A percentile compares a stretch with the other conserved stretches of the same genome.
Evolutionary conservation across 1,284 basidiomycete species (phyloP).

Genomic region (Inonotus hispidus): DNA sequence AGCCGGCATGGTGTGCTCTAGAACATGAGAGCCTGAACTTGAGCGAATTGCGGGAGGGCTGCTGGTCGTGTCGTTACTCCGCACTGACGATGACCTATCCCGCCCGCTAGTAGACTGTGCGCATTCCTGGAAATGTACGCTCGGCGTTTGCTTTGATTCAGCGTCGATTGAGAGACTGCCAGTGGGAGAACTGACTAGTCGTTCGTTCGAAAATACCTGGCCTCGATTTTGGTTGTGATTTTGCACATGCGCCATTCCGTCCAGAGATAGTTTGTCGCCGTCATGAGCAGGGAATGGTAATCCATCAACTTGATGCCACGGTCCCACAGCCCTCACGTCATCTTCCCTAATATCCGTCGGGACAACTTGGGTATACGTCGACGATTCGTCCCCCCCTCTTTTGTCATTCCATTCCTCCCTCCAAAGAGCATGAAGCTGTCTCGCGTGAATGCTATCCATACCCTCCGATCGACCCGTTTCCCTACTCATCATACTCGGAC

Average conservation of each 20-base stretch:
- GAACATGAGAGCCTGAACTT: too few species aligned
- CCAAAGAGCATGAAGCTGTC: slow-evolving; percentile 14
- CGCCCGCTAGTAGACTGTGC: background rate
- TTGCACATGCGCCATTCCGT: background rate
- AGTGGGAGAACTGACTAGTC: slow-evolving; percentile 3
- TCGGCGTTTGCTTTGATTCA: slow-evolving; percentile 5
- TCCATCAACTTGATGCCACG: slow-evolving; percentile 2
- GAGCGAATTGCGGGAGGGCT: background rate
- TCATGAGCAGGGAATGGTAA: slow-evolving; percentile 1
- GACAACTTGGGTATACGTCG: background rate
- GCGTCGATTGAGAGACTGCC: background rate
- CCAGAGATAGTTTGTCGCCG: background rate
- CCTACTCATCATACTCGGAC: background rate
- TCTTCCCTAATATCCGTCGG: background rate
- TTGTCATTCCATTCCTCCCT: slow-evolving; percentile 12
- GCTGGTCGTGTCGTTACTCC: background rate
- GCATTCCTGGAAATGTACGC: slow-evolving; percentile 14
- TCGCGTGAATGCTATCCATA: slow-evolving; percentile 12
- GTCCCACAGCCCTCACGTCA: background rate
- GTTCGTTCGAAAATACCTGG: background rate
- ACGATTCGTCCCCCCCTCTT: background rate
- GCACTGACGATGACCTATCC: background rate
- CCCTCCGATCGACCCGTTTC: slow-evolving; percentile 1
- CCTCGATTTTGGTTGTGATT: background rate
- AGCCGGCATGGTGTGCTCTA: background rate